Percentiles rank a stretch among this genome's conserved stretches.
Conservation (phyloP, 2,329 filamentous ascomycete genomes). For the Magnaporthales sp. region DNA sequence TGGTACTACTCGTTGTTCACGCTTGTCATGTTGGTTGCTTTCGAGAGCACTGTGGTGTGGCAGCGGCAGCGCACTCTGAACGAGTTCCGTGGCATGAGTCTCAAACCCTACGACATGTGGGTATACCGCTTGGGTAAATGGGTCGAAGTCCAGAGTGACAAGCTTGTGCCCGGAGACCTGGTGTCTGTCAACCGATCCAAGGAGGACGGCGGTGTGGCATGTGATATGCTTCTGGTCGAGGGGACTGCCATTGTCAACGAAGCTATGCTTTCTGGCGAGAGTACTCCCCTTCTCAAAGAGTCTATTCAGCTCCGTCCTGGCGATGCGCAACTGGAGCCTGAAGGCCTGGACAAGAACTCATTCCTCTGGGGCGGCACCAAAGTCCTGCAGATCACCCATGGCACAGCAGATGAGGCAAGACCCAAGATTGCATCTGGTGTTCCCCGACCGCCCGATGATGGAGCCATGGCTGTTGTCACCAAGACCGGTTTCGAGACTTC, state of each 20-base stretch:
- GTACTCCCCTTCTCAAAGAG: constrained; percentile 92
- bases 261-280: constrained; percentile 97
- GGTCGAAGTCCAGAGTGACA: constrained; percentile 82
- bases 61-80: constrained; percentile 91
- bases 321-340: constrained; percentile 72
- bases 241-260: constrained; percentile 97
- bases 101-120: constrained; percentile 94
- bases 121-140: constrained; percentile 83
- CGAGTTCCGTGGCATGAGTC: constrained; percentile 98
- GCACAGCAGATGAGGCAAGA: constrained; percentile 65
- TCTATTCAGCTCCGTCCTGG: constrained; percentile 83
- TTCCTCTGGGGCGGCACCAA: constrained; percentile 98
- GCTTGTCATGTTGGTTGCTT: constrained; percentile 93
- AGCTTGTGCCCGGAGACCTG: constrained; percentile 85
- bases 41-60: constrained; percentile 99
- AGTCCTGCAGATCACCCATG: constrained; percentile 89
- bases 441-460: constrained; percentile 79
- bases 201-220: constrained; percentile 93
- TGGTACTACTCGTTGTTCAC: constrained; percentile 99
- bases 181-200: constrained; percentile 90
- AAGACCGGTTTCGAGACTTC: constrained; percentile 99
- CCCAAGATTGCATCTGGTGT: constrained; percentile 68
- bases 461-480: constrained; percentile 85
- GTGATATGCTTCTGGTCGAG: constrained; percentile 92
- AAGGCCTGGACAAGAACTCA: constrained; percentile 91